These are phyloP conservation scores for Botrytis sinoallii DNA, from an alignment of 2,329 filamentous ascomycete genomes.

Conservation along the genomic window DNA sequence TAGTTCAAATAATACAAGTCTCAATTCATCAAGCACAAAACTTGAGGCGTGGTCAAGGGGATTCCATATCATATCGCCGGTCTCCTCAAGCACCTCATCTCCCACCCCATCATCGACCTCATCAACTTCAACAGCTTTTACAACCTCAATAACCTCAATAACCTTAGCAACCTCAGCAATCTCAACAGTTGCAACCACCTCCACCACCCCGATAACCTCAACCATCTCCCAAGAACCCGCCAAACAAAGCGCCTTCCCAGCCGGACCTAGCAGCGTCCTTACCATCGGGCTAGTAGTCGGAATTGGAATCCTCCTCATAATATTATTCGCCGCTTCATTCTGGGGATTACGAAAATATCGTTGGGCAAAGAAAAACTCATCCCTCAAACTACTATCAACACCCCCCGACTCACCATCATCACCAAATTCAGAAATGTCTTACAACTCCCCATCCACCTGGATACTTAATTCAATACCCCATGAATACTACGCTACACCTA, in stretches of 20 bases:
- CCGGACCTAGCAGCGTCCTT: neutral
- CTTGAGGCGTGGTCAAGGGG: neutral
- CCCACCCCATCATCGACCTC: neutral
- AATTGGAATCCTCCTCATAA: neutral
- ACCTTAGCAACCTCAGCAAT: neutral
- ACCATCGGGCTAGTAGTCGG: neutral
- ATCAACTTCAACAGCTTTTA: neutral
- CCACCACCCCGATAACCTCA: neutral
- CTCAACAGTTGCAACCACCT: no score
- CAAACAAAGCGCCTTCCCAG: neutral
- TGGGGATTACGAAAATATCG: slow-evolving; percentile 1
- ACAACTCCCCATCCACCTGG: neutral
- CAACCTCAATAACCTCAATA: no score
- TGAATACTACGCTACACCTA: neutral
- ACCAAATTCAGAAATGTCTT: neutral
- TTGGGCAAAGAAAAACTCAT: neutral
- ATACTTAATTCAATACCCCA: neutral
- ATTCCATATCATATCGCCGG: neutral
- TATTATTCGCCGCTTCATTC: neutral
- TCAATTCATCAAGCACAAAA: neutral
- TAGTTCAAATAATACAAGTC: neutral
- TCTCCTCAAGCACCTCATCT: neutral
- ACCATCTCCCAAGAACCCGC: neutral
- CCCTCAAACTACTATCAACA: neutral
- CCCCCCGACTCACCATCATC: neutral